These are phyloP conservation scores for Neonectria magnoliae DNA, from an alignment of 2,329 filamentous ascomycete genomes.

Conservation along the genomic window DNA sequence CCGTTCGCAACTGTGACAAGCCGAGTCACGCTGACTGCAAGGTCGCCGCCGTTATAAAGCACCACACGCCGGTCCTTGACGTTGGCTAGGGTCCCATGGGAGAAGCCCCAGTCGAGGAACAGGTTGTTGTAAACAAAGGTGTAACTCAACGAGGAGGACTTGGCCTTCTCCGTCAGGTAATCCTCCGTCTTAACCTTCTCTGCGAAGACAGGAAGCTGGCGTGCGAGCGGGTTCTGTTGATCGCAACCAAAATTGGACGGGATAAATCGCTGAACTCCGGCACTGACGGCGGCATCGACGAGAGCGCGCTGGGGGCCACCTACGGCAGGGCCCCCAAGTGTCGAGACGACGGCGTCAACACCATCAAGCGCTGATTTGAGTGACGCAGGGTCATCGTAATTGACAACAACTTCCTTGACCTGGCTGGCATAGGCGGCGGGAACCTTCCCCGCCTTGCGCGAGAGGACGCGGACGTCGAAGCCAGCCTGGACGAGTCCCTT, in stretches of 20 bases:
- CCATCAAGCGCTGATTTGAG: constrained; percentile 12
- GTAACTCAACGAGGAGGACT: constrained; percentile 5
- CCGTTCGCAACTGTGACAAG: constrained; percentile 6
- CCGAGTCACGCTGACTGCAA: constrained; percentile 7
- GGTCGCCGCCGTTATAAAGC: not conserved
- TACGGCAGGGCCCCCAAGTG: constrained; percentile 9
- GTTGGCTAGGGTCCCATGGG: constrained; percentile 9
- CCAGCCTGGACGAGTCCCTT: constrained; percentile 1
- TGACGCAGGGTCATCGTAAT: constrained; percentile 8
- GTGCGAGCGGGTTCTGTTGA: constrained; percentile 10
- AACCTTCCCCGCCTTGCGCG: constrained; percentile 11
- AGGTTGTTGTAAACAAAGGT: constrained; percentile 14
- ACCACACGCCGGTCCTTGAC: not conserved
- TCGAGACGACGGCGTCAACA: constrained; percentile 13
- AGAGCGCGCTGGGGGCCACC: constrained; percentile 5
- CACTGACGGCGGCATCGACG: constrained; percentile 8
- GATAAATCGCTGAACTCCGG: constrained; percentile 17
- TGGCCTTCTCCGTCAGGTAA: constrained; percentile 3
- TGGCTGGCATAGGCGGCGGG: constrained; percentile 3
- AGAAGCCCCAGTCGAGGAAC: constrained; percentile 16
- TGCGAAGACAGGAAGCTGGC: constrained; percentile 7
- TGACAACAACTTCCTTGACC: constrained; percentile 15
- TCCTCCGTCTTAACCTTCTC: constrained; percentile 3
- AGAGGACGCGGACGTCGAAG: constrained; percentile 7
- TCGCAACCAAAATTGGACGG: constrained; percentile 19